Conservation (phyloP, 805 yeast species). For the Candida rishiriensis region DNA sequence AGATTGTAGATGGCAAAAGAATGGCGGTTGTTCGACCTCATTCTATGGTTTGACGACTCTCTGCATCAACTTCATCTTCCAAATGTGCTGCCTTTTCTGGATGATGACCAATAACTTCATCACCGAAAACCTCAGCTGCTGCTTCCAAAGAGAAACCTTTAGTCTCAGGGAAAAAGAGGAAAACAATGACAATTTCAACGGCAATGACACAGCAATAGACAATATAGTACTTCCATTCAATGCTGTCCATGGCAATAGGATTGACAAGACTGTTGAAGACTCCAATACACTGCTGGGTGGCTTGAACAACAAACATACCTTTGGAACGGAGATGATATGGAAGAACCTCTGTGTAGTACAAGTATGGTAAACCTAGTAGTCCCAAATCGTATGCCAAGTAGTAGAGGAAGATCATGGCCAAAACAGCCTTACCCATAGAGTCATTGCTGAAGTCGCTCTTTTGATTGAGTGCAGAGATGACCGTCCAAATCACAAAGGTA, state of each 20-base stretch:
- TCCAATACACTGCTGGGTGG: constrained; percentile 6
- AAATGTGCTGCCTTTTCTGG: too few species aligned
- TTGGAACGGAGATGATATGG: constrained; percentile 23
- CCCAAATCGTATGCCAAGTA: constrained; percentile 39
- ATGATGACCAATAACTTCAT: neutral
- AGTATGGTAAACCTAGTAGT: constrained; percentile 41
- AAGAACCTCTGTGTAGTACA: constrained; percentile 41
- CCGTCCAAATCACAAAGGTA: constrained; percentile 39
- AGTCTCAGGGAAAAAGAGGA: constrained; percentile 33
- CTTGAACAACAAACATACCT: constrained; percentile 8
- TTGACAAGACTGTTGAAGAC: constrained; percentile 31
- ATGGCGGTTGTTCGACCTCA: too few species aligned
- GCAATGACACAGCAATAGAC: constrained; percentile 30
- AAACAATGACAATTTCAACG: constrained; percentile 26
- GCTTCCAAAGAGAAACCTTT: constrained; percentile 34
- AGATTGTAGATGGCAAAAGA: too few species aligned
- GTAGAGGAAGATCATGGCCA: constrained; percentile 49
- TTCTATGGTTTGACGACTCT: too few species aligned
- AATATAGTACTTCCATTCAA: constrained; percentile 34
- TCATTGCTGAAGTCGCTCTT: constrained; percentile 37
- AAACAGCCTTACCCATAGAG: constrained; percentile 37
- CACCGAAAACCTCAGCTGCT: constrained; percentile 18
- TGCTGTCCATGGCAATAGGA: constrained; percentile 34
- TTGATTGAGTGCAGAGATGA: constrained; percentile 42
- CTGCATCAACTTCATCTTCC: too few species aligned